Evolutionary conservation across 1,139 yeast species (phyloP), one percentile per base, ranked within the genome.

Genomic region (Magnusiomyces fungicola): DNA sequence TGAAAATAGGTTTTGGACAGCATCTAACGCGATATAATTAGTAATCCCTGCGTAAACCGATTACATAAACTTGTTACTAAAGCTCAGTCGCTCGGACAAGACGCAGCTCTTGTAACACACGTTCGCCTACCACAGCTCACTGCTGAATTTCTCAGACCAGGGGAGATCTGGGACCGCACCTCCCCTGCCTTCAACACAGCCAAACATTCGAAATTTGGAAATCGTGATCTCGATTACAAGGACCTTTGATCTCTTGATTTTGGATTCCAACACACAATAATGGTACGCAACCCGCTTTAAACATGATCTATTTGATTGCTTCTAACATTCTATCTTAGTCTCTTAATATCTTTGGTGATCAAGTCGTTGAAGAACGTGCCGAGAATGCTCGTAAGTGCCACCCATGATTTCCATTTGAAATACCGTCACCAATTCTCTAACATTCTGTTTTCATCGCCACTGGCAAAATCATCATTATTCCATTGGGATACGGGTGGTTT

Each of bases 351-450:
- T 88, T 92, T 71, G 96, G 96, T 54, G 98, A 94, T 67, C 96
- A 92, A 69, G 97, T 94, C 51, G 83, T 94, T 7, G 98, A 92
- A 69, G 98, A 92, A 69, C 79, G 97, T 61, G 98, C 94, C 38
- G 98, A 92, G 69, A 90, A 90, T 70, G 98, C 98, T 48, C 89
- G 97, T 54, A 57, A 45, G 63, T 61, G 21, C 24, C 32, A 43
- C 37, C 32, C 38, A 45, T 41, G 19, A 27, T 14, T 19, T 19
- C 25, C 10, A 38, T 5, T 25, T 16, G 16, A 2, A 6, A 2
- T 21, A 23, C 9, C 25, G 24, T 18, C 18, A 53, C 49, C n/a
- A n/a, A n/a, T n/a, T n/a, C n/a, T n/a, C n/a, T n/a, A n/a, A n/a
- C n/a, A n/a, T n/a, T n/a, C n/a, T n/a, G n/a, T n/a, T n/a, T n/a